Percentiles rank a stretch among this genome's conserved stretches.
Conservation (phyloP, 306 rosid species). For the Fragaria ananassa region DNA sequence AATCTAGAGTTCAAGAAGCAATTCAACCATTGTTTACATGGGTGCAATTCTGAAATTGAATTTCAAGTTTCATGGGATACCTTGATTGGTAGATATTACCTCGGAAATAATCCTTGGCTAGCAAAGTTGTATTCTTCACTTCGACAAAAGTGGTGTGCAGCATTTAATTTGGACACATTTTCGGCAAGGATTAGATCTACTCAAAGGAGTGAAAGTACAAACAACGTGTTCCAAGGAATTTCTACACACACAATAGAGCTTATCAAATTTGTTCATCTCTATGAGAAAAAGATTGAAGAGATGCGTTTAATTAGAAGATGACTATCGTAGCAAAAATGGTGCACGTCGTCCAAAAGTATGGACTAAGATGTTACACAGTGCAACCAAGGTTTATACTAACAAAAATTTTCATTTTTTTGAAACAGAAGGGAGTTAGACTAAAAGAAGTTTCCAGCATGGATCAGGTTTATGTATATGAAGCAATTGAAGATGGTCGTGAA, state of each 20-base stretch:
- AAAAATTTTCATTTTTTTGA: too few relatives aligned
- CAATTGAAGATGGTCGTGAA: too few relatives aligned
- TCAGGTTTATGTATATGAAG: too few relatives aligned
- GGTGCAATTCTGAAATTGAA: not conserved
- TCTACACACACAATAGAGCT: not conserved
- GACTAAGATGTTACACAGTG: too few relatives aligned
- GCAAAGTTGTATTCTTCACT: not conserved
- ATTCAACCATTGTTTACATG: not conserved
- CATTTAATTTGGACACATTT: not conserved
- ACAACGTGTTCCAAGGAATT: not conserved
- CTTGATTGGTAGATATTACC: not conserved
- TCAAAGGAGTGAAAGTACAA: not conserved
- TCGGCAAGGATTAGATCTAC: not conserved
- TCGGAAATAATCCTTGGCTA: not conserved
- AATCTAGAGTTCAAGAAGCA: not conserved
- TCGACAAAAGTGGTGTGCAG: not conserved
- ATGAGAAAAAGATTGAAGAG: not conserved
- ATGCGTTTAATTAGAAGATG: not conserved
- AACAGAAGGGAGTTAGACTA: too few relatives aligned
- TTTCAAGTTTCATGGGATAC: not conserved
- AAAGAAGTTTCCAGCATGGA: too few relatives aligned
- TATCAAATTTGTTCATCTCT: constrained; percentile 1
- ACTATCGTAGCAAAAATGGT: too few relatives aligned
- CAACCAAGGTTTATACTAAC: too few relatives aligned
- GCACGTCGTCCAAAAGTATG: too few relatives aligned